These are phyloP conservation scores for Conringia planisiliqua DNA, from an alignment of 345 rosid species.

Conservation along the genomic window DNA sequence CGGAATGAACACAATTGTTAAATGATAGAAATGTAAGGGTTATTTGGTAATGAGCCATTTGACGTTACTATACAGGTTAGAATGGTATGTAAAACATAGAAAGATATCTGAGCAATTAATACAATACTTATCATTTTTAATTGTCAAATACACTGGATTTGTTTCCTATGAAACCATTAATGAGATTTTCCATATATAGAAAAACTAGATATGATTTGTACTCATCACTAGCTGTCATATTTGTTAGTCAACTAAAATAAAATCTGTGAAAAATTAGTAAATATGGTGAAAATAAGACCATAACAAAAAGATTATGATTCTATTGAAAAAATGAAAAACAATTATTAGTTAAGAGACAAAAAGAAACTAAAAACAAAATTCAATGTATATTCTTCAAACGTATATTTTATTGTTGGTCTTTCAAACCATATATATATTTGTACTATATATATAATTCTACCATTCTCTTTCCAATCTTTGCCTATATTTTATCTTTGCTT, in stretches of 20 bases:
- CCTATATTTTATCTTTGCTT: neutral
- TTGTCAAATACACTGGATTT: neutral
- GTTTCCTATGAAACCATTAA: neutral
- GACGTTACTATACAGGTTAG: neutral
- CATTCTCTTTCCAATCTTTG: neutral
- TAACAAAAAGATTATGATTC: neutral
- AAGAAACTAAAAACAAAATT: neutral
- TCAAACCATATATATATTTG: too few relatives aligned
- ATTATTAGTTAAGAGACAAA: neutral
- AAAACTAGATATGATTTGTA: neutral
- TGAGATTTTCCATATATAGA: neutral
- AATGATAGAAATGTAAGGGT: neutral
- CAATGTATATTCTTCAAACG: neutral
- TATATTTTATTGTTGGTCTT: neutral
- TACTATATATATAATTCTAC: neutral
- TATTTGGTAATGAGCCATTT: neutral
- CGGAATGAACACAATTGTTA: neutral
- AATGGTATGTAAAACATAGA: neutral
- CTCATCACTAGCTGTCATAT: neutral
- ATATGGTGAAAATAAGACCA: neutral
- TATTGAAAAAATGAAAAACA: neutral
- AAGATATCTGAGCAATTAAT: neutral
- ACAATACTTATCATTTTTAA: neutral
- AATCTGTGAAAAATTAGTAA: neutral
- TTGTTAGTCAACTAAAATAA: neutral